Percentiles rank a stretch among this genome's conserved stretches.
phyloP scores from a whole-genome alignment of 23 red algal genomes.

The Porphyridium purpureum region DNA sequence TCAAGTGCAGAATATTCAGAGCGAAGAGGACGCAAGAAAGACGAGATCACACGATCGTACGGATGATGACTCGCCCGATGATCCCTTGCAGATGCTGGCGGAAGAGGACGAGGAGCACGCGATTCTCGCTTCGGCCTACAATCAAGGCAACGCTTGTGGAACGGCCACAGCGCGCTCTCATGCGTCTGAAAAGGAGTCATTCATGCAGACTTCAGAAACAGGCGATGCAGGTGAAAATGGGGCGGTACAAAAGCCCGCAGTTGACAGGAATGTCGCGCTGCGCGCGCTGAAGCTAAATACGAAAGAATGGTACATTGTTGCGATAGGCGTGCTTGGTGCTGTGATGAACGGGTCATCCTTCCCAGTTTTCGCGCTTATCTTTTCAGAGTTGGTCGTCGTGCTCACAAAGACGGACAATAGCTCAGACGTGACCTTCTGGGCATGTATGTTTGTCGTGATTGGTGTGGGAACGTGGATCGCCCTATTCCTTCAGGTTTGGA shows the following conservation, averaged over 20 bases:
- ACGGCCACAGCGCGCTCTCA: neutral
- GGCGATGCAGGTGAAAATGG: constrained; percentile 13
- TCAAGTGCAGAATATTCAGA: constrained; percentile 34
- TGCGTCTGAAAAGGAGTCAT: neutral
- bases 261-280: constrained; percentile 17
- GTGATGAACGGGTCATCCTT: constrained; percentile 14
- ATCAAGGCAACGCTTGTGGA: too few relatives aligned
- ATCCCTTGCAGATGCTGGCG: too few relatives aligned
- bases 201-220: constrained; percentile 4
- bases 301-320: constrained; percentile 25
- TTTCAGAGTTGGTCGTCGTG: constrained; percentile 26
- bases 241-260: constrained; percentile 8
- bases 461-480: constrained; percentile 19
- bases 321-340: constrained; percentile 25
- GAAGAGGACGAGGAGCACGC: neutral
- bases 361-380: constrained; percentile 27
- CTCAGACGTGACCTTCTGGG: constrained; percentile 5
- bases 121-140: neutral
- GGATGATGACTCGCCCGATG: too few relatives aligned
- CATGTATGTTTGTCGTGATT: constrained; percentile 15
- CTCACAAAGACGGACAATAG: constrained; percentile 5
- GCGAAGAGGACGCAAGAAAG: too few relatives aligned
- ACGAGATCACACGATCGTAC: too few relatives aligned
- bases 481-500: constrained; percentile 21
- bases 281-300: constrained; percentile 32